Evolutionary conservation across 371 early-diverging fungal genomes (phyloP).

Genomic region (Rhizopus stolonifer): DNA sequence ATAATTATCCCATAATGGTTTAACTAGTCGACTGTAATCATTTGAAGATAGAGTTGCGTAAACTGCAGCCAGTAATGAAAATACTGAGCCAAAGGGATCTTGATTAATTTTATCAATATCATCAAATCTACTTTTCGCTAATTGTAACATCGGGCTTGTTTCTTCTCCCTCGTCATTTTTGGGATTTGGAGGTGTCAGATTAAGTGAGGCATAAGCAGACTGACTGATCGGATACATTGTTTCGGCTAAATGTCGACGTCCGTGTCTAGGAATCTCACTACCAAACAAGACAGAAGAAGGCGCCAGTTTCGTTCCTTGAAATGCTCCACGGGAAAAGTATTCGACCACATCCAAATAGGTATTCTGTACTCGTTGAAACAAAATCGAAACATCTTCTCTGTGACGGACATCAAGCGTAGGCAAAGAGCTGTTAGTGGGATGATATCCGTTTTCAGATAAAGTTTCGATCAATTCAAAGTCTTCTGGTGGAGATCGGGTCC

Average conservation of each 20-base stretch:
- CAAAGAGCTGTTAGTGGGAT: neutral
- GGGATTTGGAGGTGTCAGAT: conserved; percentile 24
- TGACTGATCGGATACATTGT: conserved; percentile 17
- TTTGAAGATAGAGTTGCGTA: conserved; percentile 48
- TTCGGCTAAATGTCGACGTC: conserved; percentile 5
- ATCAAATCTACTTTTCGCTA: conserved; percentile 39
- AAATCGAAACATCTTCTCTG: conserved; percentile 35
- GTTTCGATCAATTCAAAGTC: neutral
- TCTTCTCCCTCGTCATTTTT: conserved; percentile 1
- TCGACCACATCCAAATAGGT: conserved; percentile 36
- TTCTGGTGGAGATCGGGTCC: neutral
- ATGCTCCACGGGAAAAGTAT: conserved; percentile 13
- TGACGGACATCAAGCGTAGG: conserved; percentile 11
- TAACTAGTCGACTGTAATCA: conserved; percentile 46
- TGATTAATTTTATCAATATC: conserved; percentile 48
- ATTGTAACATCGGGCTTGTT: conserved; percentile 14
- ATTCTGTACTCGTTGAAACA: conserved; percentile 40
- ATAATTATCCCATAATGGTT: conserved; percentile 56
- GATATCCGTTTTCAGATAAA: conserved; percentile 4
- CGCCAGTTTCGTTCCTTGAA: conserved; percentile 13
- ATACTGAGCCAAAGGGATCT: conserved; percentile 53
- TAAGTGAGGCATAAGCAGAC: conserved; percentile 19
- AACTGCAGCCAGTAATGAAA: conserved; percentile 58
- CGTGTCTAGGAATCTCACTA: neutral
- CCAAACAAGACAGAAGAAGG: neutral